These are phyloP conservation scores for Diplotaxis tenuifolia DNA, from an alignment of 345 rosid genomes.

Conservation along the genomic window DNA sequence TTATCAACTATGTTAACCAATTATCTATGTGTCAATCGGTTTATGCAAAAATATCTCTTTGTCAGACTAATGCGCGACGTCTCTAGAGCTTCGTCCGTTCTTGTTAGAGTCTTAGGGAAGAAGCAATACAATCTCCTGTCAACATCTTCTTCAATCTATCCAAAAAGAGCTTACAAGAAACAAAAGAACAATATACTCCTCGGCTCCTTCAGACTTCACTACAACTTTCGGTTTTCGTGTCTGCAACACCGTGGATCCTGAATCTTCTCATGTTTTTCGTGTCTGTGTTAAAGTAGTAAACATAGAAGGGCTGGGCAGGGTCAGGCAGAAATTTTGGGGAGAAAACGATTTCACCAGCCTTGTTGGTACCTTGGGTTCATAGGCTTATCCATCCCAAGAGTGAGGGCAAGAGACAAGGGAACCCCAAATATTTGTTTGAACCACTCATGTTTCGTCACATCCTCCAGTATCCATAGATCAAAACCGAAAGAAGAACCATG, in stretches of 20 bases:
- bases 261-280: neutral
- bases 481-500: neutral
- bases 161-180: conserved; percentile 42
- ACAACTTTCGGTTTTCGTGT: conserved; percentile 83
- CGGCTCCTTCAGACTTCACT: conserved; percentile 88
- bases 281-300: neutral
- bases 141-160: conserved; percentile 42
- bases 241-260: neutral
- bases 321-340: neutral
- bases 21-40: no score
- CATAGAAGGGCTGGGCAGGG: neutral
- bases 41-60: no score
- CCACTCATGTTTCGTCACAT: neutral
- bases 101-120: conserved; percentile 46
- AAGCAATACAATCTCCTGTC: conserved; percentile 39
- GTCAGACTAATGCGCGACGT: no score
- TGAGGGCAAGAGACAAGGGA: neutral
- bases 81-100: conserved; percentile 52
- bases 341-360: no score
- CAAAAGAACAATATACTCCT: conserved; percentile 51
- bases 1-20: no score
- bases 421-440: neutral
- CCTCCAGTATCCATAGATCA: conserved; percentile 3
- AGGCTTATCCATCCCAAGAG: neutral
- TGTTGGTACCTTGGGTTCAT: no score